Evolutionary conservation across 1,284 basidiomycete species (phyloP).

Genomic region (Ustilago sp.): DNA sequence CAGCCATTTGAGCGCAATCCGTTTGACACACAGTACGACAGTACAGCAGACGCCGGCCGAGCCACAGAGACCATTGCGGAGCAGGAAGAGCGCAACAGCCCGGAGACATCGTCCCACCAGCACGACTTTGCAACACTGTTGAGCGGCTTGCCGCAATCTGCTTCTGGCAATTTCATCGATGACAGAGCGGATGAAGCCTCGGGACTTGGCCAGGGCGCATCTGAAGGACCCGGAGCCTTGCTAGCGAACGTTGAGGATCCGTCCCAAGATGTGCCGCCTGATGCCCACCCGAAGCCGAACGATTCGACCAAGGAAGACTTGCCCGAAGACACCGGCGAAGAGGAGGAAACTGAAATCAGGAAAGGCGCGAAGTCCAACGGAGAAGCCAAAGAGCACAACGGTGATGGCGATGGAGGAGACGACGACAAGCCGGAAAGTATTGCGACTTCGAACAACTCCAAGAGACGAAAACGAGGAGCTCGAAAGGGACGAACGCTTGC

Average conservation of each 20-base stretch:
- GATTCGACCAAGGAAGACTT: not conserved
- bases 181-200: not conserved
- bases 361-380: conserved; percentile 4
- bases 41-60: conserved; percentile 1
- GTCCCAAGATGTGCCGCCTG: not conserved
- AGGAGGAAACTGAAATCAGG: conserved; percentile 5
- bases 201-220: not conserved
- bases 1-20: conserved; percentile 38
- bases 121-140: not conserved
- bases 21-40: conserved; percentile 35
- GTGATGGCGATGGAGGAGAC: conserved; percentile 12
- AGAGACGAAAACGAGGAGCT: conserved; percentile 57
- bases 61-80: conserved; percentile 11
- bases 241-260: not conserved
- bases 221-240: not conserved
- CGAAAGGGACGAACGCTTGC: conserved; percentile 56
- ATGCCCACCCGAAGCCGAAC: not conserved
- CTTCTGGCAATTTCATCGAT: not conserved
- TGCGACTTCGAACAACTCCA: conserved; percentile 49
- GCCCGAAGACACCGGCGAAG: not conserved
- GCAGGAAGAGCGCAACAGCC: conserved; percentile 19
- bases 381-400: conserved; percentile 1
- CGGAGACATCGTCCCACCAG: not conserved
- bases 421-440: conserved; percentile 31
- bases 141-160: not conserved